Base-by-base conservation (phyloP, 2,329 filamentous ascomycete genomes). In the Phoma sp. region DNA sequence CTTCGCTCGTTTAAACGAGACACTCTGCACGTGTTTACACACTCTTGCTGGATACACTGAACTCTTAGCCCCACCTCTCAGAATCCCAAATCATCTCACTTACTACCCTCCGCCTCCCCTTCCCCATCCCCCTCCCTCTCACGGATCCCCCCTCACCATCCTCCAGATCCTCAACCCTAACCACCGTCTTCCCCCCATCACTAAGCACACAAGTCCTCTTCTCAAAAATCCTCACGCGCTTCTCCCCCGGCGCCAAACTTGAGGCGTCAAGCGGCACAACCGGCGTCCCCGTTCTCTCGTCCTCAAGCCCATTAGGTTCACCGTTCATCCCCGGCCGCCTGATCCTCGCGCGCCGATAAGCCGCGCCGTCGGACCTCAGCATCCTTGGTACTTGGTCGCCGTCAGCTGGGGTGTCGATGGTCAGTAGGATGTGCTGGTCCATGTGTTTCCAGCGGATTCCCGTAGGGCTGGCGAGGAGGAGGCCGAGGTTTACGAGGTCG, bases 391-490 rank as follows among this genome's bases (percentile, higher is more conserved):
- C 2, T 36, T 22, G n/a, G 3, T 15, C 24, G 19, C 31, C 3
- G 27, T 12, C 9, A 10, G 9, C 4, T 2, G 10, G 10, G 8
- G 8, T 29, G 27, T 29, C 27, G 17, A 17, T 17, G 17, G 17
- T 17, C 17, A 43, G 10, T 1, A 51, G 39, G 10, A 51, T 19
- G 2, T 51, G 43, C 19, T 43, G 39, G n/a, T 51, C 32, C n/a
- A 37, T 12, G 9, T 51, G 47, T 13, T 25, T 37, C 47, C 47
- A 51, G 7, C 47, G 22, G 3, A 51, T 51, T 0, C 47, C 47
- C 3, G 7, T 25, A 10, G 43, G 24, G 13, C 43, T 43, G 3
- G 24, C 47, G 1, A 51, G 13, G 0, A 51, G 22, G 3, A 43
- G 22, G 10, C 47, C 39, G 12, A 31, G 27, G 6, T 31, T 51